Evolutionary conservation across 1,139 yeast genomes (phyloP).

Genomic region (Yamadazyma epiphylla): DNA sequence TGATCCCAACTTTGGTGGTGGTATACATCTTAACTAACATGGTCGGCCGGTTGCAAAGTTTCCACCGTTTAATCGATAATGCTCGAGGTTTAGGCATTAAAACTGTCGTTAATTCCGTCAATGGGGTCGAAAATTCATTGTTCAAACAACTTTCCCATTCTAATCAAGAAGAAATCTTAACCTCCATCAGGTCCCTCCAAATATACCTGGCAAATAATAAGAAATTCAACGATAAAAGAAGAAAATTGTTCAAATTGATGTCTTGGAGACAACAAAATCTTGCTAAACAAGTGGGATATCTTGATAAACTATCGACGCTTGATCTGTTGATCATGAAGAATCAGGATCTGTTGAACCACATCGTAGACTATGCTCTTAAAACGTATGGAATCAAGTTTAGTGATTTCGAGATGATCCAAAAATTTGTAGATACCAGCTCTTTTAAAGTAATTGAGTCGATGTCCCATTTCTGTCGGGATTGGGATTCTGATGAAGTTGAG

Average conservation of each 20-base stretch:
- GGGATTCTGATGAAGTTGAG: constrained; percentile 44
- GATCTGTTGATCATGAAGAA: constrained; percentile 46
- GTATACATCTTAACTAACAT: constrained; percentile 31
- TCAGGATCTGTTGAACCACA: constrained; percentile 37
- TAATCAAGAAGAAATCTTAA: constrained; percentile 30
- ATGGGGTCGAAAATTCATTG: too few relatives aligned
- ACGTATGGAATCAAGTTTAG: constrained; percentile 36
- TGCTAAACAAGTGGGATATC: constrained; percentile 53
- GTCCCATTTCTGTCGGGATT: constrained; percentile 74
- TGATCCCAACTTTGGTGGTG: constrained; percentile 24
- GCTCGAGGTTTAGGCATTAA: too few relatives aligned
- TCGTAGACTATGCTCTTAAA: constrained; percentile 39
- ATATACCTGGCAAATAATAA: constrained; percentile 39
- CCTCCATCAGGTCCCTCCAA: constrained; percentile 51
- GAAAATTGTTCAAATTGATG: constrained; percentile 45
- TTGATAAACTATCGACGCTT: constrained; percentile 44
- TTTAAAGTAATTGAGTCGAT: constrained; percentile 65
- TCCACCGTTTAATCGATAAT: background rate
- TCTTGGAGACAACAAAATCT: constrained; percentile 53
- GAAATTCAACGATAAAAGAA: constrained; percentile 43
- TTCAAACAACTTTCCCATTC: constrained; percentile 6
- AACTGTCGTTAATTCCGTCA: too few relatives aligned
- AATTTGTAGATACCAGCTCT: constrained; percentile 19
- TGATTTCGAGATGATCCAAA: constrained; percentile 28
- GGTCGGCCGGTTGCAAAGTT: constrained; percentile 18